Evolutionary conservation across 768 basidiomycete species (phyloP).

Genomic region (Lentinula raphanica): DNA sequence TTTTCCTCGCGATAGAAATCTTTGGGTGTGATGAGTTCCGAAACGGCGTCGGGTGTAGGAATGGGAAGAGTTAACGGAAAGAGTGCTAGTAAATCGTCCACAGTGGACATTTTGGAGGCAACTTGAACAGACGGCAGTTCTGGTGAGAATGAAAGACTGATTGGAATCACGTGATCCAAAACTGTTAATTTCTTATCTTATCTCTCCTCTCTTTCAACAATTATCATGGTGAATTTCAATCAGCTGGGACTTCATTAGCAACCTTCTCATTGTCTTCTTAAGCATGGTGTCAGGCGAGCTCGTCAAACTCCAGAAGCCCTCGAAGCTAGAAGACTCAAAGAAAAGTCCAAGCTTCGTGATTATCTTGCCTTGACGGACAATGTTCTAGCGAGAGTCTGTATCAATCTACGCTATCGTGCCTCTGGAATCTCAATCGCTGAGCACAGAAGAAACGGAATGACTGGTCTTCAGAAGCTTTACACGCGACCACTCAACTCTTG

Average conservation of each 20-base stretch:
- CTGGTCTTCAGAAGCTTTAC: constrained; percentile 69
- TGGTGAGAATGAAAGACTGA: neutral
- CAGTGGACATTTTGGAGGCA: constrained; percentile 48
- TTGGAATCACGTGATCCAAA: constrained; percentile 3
- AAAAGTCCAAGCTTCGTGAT: constrained; percentile 69
- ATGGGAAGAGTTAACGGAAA: constrained; percentile 86
- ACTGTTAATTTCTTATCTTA: no score
- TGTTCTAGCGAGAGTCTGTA: constrained; percentile 59
- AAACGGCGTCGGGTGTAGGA: constrained; percentile 75
- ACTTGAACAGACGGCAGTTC: constrained; percentile 20
- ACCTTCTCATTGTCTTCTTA: neutral
- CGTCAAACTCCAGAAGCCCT: constrained; percentile 52
- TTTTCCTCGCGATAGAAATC: constrained; percentile 93
- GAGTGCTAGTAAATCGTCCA: constrained; percentile 47
- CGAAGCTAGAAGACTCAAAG: constrained; percentile 65
- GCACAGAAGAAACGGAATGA: constrained; percentile 64
- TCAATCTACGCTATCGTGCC: constrained; percentile 9
- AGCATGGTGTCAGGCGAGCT: constrained; percentile 72
- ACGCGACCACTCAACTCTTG: constrained; percentile 72
- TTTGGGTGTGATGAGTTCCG: constrained; percentile 64
- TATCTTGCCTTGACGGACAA: constrained; percentile 64
- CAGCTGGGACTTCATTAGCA: constrained; percentile 3
- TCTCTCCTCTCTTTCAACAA: neutral
- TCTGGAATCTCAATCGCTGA: neutral
- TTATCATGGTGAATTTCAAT: constrained; percentile 18